Conservation (phyloP, 495 filamentous ascomycete species). For the Trichoderma orchidacearum region DNA sequence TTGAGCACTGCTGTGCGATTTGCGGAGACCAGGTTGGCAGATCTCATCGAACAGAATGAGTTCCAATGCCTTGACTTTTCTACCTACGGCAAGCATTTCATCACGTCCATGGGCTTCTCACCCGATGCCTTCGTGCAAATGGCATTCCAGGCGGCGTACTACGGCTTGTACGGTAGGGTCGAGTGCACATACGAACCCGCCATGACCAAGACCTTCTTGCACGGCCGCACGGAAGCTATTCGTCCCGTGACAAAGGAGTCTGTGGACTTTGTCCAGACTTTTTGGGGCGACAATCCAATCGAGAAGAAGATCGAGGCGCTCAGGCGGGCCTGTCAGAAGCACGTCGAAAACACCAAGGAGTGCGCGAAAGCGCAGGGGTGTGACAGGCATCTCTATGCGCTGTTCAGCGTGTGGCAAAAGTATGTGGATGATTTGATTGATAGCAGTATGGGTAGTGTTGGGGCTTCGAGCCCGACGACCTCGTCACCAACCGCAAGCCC, state of each 20-base stretch:
- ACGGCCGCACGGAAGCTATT: conserved; percentile 90
- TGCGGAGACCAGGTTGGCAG: conserved; percentile 86
- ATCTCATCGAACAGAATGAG: conserved; percentile 93
- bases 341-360: conserved; percentile 66
- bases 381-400: conserved; percentile 84
- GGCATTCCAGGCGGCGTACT: conserved; percentile 98
- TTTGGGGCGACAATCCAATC: conserved; percentile 84
- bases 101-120: conserved; percentile 91
- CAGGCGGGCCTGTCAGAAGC: conserved; percentile 67
- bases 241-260: conserved; percentile 71
- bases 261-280: conserved; percentile 77
- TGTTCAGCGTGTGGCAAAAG: conserved; percentile 93
- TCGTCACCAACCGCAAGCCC: conserved; percentile 4
- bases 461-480: conserved; percentile 46
- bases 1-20: conserved; percentile 84
- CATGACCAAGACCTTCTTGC: conserved; percentile 91
- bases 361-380: conserved; percentile 89
- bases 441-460: conserved; percentile 35
- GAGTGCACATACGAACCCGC: conserved; percentile 96
- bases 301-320: conserved; percentile 74
- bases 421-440: conserved; percentile 49
- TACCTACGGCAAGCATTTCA: conserved; percentile 91
- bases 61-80: conserved; percentile 85
- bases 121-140: conserved; percentile 97
- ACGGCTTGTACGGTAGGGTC: conserved; percentile 85